phyloP scores from a whole-genome alignment of 768 basidiomycete genomes.

The Lentinula sp. region DNA sequence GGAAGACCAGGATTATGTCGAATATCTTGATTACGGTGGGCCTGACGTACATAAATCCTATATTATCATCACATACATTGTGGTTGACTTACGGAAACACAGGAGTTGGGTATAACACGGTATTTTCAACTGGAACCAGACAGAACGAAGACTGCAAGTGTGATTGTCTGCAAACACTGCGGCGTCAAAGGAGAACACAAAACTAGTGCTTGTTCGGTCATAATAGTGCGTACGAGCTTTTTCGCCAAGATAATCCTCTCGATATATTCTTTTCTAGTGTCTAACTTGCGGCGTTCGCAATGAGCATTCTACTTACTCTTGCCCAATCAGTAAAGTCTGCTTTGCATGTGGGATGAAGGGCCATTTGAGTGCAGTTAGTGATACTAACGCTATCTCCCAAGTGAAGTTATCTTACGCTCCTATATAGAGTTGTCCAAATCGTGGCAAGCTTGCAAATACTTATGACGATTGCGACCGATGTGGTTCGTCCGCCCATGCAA shows the following conservation, averaged over 20 bases:
- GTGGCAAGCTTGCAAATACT: slow-evolving; percentile 17
- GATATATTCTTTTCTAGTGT: slow-evolving; percentile 41
- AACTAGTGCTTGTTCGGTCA: slow-evolving; percentile 59
- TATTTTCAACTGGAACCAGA: slow-evolving; percentile 56
- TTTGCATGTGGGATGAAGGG: slow-evolving; percentile 82
- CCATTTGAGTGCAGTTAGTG: slow-evolving; percentile 60
- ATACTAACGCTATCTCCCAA: not conserved
- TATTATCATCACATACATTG: not conserved
- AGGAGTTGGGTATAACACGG: slow-evolving; percentile 48
- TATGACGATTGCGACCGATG: slow-evolving; percentile 64
- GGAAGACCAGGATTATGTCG: slow-evolving; percentile 64
- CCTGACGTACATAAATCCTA: slow-evolving; percentile 35
- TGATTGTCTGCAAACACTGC: slow-evolving; percentile 70
- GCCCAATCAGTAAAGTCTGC: slow-evolving; percentile 78
- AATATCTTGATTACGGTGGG: slow-evolving; percentile 73
- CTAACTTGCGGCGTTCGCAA: slow-evolving; percentile 76
- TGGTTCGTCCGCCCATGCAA: slow-evolving; percentile 55
- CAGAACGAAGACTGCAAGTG: slow-evolving; percentile 35
- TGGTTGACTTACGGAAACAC: not conserved
- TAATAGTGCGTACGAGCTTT: slow-evolving; percentile 48
- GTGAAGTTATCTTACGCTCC: not conserved
- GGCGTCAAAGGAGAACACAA: slow-evolving; percentile 70
- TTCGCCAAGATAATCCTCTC: not conserved
- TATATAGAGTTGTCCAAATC: slow-evolving; percentile 67
- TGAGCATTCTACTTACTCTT: slow-evolving; percentile 72